Evolutionary conservation across 192 early-diverging fungal genomes (phyloP), one percentile per base, ranked within the genome.

Genomic region (Glomus cerebriforme): DNA sequence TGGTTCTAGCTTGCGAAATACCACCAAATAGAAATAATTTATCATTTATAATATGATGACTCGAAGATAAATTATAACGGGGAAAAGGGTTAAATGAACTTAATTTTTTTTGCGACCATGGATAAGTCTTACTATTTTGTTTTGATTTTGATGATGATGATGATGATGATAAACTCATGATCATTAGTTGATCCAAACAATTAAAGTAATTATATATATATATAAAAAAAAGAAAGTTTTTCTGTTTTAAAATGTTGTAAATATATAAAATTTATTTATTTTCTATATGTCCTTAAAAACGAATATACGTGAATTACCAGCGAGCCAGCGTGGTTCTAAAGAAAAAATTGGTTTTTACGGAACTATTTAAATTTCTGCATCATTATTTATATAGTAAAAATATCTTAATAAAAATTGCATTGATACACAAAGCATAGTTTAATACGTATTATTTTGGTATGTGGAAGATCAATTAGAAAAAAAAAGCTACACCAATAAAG

Each of bases 1-100:
- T 68, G 0, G 82, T 59, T 29, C 79, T 83, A 22, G 79, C 81
- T 45, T 82, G 79, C 45, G 79, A 79, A 64, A 83, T 81, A 17
- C 85, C 85, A 66, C 85, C 85, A 75, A 81, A 86, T 15, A 85
- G 39, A 67, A 80, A 85, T 26, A 85, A 80, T 35, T 85, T 77
- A 59, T 72, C 80, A n/a, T 82, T 81, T 1, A 77, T 81, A 19
- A 77, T 58, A 59, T 74, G 73, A 73, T 76, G 78, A 19, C 78
- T 80, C 2, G 82, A 80, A 24, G 84, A 83, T 32, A 83, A 82
- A 12, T 62, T 76, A 63, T 81, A 81, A 13, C 84, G 45, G 0
- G 84, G 84, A 67, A 85, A 85, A 8, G 84, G 84, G 59, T 85
- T 83, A 34, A 78, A 70, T 6, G 27, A 27, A 9, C 24, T 35